phyloP scores from a whole-genome alignment of 805 yeast genomes.

The Pichia paraexigua region DNA sequence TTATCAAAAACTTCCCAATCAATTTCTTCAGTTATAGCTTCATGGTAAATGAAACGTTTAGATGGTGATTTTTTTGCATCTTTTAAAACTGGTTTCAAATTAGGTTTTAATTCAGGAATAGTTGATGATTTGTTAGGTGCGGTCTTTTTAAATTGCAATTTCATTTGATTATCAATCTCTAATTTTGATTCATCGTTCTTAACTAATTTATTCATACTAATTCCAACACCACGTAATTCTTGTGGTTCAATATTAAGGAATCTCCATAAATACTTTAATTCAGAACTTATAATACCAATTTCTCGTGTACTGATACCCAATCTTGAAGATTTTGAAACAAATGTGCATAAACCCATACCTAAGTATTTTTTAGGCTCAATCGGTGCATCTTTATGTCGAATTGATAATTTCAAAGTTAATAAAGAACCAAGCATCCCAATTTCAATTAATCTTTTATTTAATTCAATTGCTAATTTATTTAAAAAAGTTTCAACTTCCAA shows the following conservation, averaged over 20 bases:
- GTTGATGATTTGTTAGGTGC: not conserved
- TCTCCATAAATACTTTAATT: slow-evolving; percentile 48
- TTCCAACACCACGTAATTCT: slow-evolving; percentile 73
- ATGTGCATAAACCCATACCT: slow-evolving; percentile 79
- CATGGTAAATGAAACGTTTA: not conserved
- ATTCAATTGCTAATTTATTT: slow-evolving; percentile 47
- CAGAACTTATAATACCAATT: slow-evolving; percentile 51
- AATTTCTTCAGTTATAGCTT: slow-evolving; percentile 26
- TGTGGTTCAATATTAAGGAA: slow-evolving; percentile 43
- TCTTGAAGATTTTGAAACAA: slow-evolving; percentile 47
- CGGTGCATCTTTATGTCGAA: slow-evolving; percentile 60
- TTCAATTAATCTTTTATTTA: slow-evolving; percentile 43
- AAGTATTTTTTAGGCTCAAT: slow-evolving; percentile 66
- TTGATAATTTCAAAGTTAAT: slow-evolving; percentile 59
- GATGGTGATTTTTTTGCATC: not conserved
- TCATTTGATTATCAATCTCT: slow-evolving; percentile 25
- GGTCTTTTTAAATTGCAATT: slow-evolving; percentile 26
- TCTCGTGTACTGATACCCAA: slow-evolving; percentile 58
- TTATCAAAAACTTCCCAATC: slow-evolving; percentile 59
- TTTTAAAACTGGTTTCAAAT: not conserved
- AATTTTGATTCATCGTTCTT: slow-evolving; percentile 23
- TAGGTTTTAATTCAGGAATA: not conserved
- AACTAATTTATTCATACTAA: slow-evolving; percentile 56
- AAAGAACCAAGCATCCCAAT: slow-evolving; percentile 44
- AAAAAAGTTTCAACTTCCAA: slow-evolving; percentile 61